Base-by-base conservation (phyloP, 768 basidiomycete species). In the Amanita phalloides region DNA sequence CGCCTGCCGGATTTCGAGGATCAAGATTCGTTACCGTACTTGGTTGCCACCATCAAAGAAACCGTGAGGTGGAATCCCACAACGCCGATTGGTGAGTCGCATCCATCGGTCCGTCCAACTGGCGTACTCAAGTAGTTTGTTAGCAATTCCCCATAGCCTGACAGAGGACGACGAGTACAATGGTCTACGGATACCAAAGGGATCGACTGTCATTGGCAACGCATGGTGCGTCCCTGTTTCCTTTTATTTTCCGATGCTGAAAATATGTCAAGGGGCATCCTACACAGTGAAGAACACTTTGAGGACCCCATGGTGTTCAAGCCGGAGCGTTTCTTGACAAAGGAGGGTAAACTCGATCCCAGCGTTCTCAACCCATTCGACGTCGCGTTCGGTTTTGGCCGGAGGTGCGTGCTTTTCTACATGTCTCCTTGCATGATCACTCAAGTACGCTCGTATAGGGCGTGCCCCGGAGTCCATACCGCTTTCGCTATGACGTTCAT, bases 111-210 rank as follows among this genome's bases (percentile, higher is more conserved):
- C 26, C 13, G 10, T 13, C 6, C n/a, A 41, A 10, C 56, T 43
- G 55, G 41, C 30, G 46, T 25, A 13, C 33, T 30, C 8, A 42
- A 17, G 17, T 3, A 20, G 9, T 26, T 20, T 38, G 3, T 6
- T 38, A 69, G 68, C 59, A 21, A 58, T 69, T 5, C 67, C 71
- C 2, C 70, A 71, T 42, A 53, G 56, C 33, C 51, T 57, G 8
- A 64, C 58, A 6, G 62, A 66, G 51, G 74, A 78, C 43, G 76
- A 78, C 53, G 58, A 66, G 3, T 78, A 74, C 52, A 66, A 71
- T 2, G 75, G 71, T 1, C 69, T 71, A 53, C 62, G 62, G 37
- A 73, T 78, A 38, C 76, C 74, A 0, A 70, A 73, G 54, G 72
- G 64, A 14, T 60, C 70, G 0, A 54, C 69, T 2, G 63, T 72